Conservation (phyloP, 441 rosid genomes). For the Croton setiger region DNA sequence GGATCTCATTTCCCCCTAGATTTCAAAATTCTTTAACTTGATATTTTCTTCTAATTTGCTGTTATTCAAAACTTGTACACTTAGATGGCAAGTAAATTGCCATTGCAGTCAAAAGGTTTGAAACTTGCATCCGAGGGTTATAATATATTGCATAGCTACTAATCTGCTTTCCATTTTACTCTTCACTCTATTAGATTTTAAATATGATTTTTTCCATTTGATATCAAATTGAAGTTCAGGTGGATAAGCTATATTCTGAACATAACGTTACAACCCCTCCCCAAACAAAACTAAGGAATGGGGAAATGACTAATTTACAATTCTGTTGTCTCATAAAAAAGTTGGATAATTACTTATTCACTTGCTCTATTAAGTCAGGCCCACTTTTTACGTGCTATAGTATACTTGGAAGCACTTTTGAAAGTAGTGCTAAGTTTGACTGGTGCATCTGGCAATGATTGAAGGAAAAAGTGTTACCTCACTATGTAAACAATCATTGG, state of each 20-base stretch:
- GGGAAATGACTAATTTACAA: no score
- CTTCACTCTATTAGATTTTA: neutral
- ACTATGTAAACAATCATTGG: neutral
- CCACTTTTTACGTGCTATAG: neutral
- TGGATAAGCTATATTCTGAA: neutral
- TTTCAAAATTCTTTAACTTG: neutral
- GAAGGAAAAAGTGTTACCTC: neutral
- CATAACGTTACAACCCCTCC: neutral
- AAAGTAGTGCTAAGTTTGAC: neutral
- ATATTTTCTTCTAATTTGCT: neutral
- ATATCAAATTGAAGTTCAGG: neutral
- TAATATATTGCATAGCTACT: neutral
- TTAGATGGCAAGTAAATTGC: neutral
- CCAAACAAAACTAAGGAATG: no score
- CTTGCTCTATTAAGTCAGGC: neutral
- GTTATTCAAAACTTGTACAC: neutral
- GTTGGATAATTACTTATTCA: neutral
- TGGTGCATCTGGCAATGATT: neutral
- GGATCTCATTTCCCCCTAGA: no score
- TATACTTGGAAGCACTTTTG: neutral
- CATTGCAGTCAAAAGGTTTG: neutral
- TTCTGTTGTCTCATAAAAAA: no score
- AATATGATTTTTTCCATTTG: neutral
- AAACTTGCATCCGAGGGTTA: neutral
- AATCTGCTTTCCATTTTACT: neutral